These are phyloP conservation scores for Sporothrix phasma DNA, from an alignment of 2,329 filamentous ascomycete species.

Conservation along the genomic window DNA sequence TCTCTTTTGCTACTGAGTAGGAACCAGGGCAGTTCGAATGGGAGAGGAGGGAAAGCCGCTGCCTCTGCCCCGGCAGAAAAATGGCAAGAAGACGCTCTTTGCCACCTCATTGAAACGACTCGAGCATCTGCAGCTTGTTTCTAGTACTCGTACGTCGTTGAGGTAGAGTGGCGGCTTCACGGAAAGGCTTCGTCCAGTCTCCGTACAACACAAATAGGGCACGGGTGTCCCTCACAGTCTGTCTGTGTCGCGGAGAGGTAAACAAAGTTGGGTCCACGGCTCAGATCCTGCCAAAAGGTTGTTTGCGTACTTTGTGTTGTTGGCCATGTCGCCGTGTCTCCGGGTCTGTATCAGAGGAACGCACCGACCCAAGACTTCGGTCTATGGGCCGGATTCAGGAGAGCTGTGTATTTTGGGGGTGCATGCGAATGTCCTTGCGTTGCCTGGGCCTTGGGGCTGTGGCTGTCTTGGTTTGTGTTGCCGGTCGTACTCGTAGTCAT, in stretches of 20 bases:
- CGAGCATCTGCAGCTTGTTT: too few species aligned
- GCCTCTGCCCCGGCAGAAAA: neutral
- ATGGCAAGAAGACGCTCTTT: neutral
- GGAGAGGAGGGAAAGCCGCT: neutral
- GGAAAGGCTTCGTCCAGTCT: neutral
- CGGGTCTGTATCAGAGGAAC: neutral
- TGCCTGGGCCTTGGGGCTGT: neutral
- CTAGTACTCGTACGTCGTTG: too few species aligned
- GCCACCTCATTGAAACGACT: too few species aligned
- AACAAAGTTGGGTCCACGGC: neutral
- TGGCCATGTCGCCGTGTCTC: neutral
- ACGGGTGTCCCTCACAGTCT: too few species aligned
- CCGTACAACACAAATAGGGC: too few species aligned
- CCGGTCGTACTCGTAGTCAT: too few species aligned
- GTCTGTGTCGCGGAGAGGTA: neutral
- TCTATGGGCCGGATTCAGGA: slow-evolving; percentile 2
- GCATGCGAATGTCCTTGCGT: neutral
- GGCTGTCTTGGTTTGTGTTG: neutral
- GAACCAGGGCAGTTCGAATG: neutral
- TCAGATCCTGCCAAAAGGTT: neutral
- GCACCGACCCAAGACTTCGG: neutral
- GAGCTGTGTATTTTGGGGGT: slow-evolving; percentile 7
- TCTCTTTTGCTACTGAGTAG: neutral
- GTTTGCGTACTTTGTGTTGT: neutral
- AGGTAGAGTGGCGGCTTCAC: neutral